A percentile compares a stretch with the other conserved stretches of the same genome.
Conservation (phyloP, 2,329 filamentous ascomycete species). For the Hypocrella siamensis region DNA sequence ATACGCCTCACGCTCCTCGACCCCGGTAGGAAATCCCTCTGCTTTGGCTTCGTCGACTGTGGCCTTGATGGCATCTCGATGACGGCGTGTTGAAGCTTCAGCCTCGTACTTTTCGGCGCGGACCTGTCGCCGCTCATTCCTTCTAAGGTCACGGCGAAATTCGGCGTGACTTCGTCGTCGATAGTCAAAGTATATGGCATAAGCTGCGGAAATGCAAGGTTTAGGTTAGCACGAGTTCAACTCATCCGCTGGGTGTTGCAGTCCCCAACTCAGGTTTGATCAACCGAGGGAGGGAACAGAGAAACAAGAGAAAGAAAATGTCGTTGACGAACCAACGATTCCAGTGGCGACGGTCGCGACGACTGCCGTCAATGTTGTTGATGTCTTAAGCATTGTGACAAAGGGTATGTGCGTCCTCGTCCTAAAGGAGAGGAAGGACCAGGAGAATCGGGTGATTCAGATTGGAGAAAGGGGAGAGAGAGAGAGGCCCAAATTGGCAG, state of each 20-base stretch:
- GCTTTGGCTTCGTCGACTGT: constrained; percentile 71
- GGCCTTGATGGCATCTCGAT: constrained; percentile 58
- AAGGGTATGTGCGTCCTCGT: constrained; percentile 1
- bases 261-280: no score
- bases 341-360: constrained; percentile 45
- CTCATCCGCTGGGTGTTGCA: no score
- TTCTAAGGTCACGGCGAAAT: constrained; percentile 53
- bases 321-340: constrained; percentile 33
- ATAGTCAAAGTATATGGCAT: constrained; percentile 55
- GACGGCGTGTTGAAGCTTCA: constrained; percentile 46
- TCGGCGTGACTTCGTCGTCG: constrained; percentile 46
- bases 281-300: not conserved
- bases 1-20: constrained; percentile 88
- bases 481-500: no score
- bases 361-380: constrained; percentile 43
- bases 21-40: constrained; percentile 78
- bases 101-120: constrained; percentile 59
- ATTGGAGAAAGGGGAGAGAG: no score
- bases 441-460: not conserved
- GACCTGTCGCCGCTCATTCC: constrained; percentile 58
- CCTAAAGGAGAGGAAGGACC: constrained; percentile 1
- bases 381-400: constrained; percentile 29
- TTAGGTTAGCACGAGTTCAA: not conserved
- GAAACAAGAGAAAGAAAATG: constrained; percentile 6
- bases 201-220: constrained; percentile 25